Percentiles rank a stretch among this genome's conserved stretches.
Conservation (phyloP, 192 early-diverging fungal genomes). For the Umbelopsis sp. region DNA sequence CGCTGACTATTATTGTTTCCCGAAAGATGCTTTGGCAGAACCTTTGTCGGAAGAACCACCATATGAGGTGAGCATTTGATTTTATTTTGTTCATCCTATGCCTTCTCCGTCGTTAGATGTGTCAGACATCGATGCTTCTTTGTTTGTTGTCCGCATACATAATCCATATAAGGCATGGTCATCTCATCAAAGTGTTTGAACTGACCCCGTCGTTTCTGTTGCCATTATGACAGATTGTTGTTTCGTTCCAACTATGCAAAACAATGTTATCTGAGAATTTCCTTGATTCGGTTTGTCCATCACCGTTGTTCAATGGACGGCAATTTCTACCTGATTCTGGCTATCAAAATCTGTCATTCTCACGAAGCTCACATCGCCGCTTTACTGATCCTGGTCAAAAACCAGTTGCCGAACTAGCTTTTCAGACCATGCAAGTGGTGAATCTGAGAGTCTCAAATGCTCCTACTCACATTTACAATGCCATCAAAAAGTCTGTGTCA, state of each 20-base stretch:
- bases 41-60: slow-evolving; percentile 26
- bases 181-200: not conserved
- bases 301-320: slow-evolving; percentile 7
- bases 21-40: slow-evolving; percentile 55
- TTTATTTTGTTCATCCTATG: not conserved
- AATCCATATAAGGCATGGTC: no score
- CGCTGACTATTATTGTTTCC: slow-evolving; percentile 49
- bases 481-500: slow-evolving; percentile 27
- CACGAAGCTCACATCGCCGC: slow-evolving; percentile 19
- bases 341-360: slow-evolving; percentile 11
- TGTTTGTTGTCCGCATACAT: no score
- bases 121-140: no score
- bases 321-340: slow-evolving; percentile 1
- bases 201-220: not conserved
- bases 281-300: not conserved
- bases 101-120: not conserved
- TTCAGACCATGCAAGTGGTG: slow-evolving; percentile 19
- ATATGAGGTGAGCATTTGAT: slow-evolving; percentile 25
- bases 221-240: slow-evolving; percentile 17
- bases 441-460: slow-evolving; percentile 21
- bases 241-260: slow-evolving; percentile 27
- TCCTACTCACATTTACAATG: slow-evolving; percentile 22
- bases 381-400: slow-evolving; percentile 28
- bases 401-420: slow-evolving; percentile 13
- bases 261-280: slow-evolving; percentile 13